Conservation (phyloP, 768 basidiomycete species). For the Tulasnella sp. region DNA sequence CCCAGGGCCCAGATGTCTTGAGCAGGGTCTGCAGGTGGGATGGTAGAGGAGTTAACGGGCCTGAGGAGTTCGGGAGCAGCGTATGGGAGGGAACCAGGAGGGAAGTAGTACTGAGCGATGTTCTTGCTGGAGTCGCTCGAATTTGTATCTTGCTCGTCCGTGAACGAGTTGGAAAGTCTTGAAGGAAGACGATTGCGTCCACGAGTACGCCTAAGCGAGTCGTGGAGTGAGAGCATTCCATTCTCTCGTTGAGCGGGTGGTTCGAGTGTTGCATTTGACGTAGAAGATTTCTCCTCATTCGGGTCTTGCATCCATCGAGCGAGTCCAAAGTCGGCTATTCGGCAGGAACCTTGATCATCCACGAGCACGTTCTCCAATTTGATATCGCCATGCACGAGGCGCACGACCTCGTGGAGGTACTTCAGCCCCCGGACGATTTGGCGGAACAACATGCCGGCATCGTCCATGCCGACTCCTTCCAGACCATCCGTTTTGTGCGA, state of each 20-base stretch:
- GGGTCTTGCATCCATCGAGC: constrained; percentile 58
- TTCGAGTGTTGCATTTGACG: not conserved
- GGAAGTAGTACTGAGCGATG: constrained; percentile 45
- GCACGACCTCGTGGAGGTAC: constrained; percentile 74
- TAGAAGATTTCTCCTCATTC: constrained; percentile 12
- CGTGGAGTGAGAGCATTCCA: constrained; percentile 32
- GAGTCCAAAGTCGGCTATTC: constrained; percentile 83
- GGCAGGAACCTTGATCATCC: constrained; percentile 82
- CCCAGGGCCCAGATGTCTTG: constrained; percentile 98
- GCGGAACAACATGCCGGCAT: constrained; percentile 78
- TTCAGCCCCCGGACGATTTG: constrained; percentile 79
- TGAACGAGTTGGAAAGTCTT: constrained; percentile 4
- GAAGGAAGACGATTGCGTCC: constrained; percentile 6
- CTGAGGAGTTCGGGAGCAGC: constrained; percentile 83
- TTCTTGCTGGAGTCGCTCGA: not conserved
- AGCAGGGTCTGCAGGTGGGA: constrained; percentile 48
- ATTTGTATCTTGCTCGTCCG: not conserved
- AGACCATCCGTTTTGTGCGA: constrained; percentile 54
- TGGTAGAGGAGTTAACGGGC: constrained; percentile 41
- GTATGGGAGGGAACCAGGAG: constrained; percentile 86
- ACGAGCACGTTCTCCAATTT: constrained; percentile 97
- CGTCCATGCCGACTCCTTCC: constrained; percentile 69
- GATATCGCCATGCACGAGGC: constrained; percentile 86
- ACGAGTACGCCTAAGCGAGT: not conserved
- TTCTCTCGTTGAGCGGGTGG: constrained; percentile 7